Evolutionary conservation across 169 alveolate genomes (phyloP).

Genomic region (Plasmodium berghei): DNA sequence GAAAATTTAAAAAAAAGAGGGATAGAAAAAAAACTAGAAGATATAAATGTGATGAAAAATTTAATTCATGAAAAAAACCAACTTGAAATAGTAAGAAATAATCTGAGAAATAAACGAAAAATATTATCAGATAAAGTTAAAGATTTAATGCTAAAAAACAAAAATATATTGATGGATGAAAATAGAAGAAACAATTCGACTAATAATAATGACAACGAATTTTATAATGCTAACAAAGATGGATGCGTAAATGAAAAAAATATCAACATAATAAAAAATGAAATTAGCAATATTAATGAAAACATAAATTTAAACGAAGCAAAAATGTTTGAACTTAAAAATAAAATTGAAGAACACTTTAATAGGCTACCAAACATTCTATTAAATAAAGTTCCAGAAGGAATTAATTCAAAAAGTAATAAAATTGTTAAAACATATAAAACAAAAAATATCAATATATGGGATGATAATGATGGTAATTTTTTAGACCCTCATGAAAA

Average conservation of each 20-base stretch:
- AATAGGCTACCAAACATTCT: slow-evolving; percentile 52
- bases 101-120: slow-evolving; percentile 67
- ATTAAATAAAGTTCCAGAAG: slow-evolving; percentile 59
- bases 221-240: not conserved
- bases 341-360: slow-evolving; percentile 36
- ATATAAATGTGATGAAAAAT: slow-evolving; percentile 21
- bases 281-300: slow-evolving; percentile 42
- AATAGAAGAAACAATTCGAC: not conserved
- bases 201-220: not conserved
- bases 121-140: slow-evolving; percentile 56
- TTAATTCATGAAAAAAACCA: slow-evolving; percentile 50
- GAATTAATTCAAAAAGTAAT: slow-evolving; percentile 7
- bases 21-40: slow-evolving; percentile 25
- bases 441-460: slow-evolving; percentile 15
- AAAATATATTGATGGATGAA: not conserved
- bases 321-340: slow-evolving; percentile 29
- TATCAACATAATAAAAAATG: slow-evolving; percentile 38
- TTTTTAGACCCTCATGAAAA: slow-evolving; percentile 60
- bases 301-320: slow-evolving; percentile 25
- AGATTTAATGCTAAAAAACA: slow-evolving; percentile 11
- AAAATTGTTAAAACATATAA: slow-evolving; percentile 61
- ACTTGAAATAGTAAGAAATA: slow-evolving; percentile 36
- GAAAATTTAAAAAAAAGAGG: slow-evolving; percentile 72
- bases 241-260: not conserved
- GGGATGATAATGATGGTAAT: not conserved